Conservation (phyloP, 441 rosid genomes). For the Populus tomentosa region DNA sequence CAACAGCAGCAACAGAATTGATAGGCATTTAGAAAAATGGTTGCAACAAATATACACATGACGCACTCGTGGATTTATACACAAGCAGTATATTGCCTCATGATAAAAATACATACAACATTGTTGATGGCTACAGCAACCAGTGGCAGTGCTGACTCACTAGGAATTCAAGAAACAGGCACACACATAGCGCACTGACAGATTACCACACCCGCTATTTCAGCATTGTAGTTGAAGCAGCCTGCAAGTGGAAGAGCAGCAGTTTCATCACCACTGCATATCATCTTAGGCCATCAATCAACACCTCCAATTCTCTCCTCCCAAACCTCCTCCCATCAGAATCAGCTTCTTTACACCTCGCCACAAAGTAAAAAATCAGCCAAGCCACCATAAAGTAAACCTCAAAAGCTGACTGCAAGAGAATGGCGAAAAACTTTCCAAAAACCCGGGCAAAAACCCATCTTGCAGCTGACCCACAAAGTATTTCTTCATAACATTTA, state of each 20-base stretch:
- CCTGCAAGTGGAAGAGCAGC: constrained; percentile 18
- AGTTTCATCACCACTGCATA: constrained; percentile 16
- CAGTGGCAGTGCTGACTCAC: constrained; percentile 29
- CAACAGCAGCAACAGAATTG: constrained; percentile 21
- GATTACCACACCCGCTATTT: constrained; percentile 21
- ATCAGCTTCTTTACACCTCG: constrained; percentile 65
- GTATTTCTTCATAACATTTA: constrained; percentile 71
- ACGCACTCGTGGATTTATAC: constrained; percentile 52
- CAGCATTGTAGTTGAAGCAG: constrained; percentile 24
- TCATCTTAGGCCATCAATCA: constrained; percentile 71
- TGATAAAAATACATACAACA: constrained; percentile 40
- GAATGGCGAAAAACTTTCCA: constrained; percentile 53
- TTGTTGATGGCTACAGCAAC: constrained; percentile 28
- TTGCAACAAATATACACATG: constrained; percentile 56
- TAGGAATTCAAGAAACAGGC: constrained; percentile 31
- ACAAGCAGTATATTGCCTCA: constrained; percentile 45
- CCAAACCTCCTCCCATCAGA: constrained; percentile 67
- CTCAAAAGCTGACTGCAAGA: constrained; percentile 68
- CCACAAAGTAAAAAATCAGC: constrained; percentile 77
- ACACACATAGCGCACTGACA: constrained; percentile 34
- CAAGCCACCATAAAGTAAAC: constrained; percentile 89
- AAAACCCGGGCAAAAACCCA: constrained; percentile 45
- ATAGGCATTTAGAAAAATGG: constrained; percentile 32
- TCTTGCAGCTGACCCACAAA: constrained; percentile 69
- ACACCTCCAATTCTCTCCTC: constrained; percentile 75